These are phyloP conservation scores for Nicotiana undulata DNA, from an alignment of 257 asterid species.

Conservation along the genomic window DNA sequence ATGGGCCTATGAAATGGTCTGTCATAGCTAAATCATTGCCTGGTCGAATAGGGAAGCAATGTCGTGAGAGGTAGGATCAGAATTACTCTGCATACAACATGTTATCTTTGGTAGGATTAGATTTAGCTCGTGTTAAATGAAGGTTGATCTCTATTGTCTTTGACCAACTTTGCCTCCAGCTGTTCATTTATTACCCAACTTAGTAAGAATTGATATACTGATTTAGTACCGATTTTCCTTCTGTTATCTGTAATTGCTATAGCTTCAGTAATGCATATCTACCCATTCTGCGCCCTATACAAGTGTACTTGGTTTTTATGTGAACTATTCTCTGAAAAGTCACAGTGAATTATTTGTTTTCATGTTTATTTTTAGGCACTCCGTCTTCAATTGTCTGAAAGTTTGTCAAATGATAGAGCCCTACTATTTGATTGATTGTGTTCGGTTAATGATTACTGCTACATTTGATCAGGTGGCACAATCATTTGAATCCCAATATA, in stretches of 20 bases:
- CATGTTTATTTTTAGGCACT: neutral
- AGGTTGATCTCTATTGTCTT: neutral
- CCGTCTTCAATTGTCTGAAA: neutral
- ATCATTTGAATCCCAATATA: slow-evolving; percentile 92
- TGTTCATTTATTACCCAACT: neutral
- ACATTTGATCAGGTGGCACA: slow-evolving; percentile 81
- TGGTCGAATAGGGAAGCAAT: slow-evolving; percentile 99
- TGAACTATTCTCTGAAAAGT: neutral
- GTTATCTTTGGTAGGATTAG: neutral
- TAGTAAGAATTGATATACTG: neutral
- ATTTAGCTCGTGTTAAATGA: neutral
- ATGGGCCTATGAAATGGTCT: slow-evolving; percentile 98
- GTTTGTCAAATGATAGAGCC: neutral
- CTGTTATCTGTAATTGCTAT: neutral
- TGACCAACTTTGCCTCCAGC: neutral
- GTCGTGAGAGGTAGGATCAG: slow-evolving; percentile 86
- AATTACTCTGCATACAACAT: neutral
- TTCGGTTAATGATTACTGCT: neutral
- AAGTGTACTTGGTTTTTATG: neutral
- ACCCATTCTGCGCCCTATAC: neutral
- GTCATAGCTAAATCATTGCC: slow-evolving; percentile 87
- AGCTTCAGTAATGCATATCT: neutral
- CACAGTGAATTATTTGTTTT: neutral
- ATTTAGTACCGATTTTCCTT: neutral
- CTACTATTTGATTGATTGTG: neutral